phyloP scores from a whole-genome alignment of 208 protist genomes.

The Leishmania braziliensis region DNA sequence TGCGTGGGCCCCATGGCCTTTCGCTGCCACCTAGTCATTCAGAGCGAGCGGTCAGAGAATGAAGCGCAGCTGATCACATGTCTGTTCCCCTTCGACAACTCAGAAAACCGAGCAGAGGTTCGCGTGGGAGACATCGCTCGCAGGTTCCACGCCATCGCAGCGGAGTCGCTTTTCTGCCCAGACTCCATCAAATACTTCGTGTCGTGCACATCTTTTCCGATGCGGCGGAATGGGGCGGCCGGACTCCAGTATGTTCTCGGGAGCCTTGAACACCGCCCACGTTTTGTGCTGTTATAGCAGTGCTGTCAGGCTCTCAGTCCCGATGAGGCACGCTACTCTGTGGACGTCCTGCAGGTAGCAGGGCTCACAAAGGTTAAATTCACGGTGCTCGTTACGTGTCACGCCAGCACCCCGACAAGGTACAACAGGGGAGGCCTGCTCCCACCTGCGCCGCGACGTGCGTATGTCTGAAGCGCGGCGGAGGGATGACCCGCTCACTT shows the following conservation, averaged over 20 bases:
- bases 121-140: background rate
- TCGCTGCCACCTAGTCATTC: background rate
- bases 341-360: background rate
- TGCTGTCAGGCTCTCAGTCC: background rate
- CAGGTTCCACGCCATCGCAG: background rate
- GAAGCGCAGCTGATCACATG: background rate
- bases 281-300: background rate
- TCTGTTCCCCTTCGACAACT: background rate
- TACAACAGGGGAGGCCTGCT: background rate
- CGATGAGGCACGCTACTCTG: background rate
- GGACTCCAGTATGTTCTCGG: background rate
- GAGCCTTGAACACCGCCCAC: background rate
- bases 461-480: background rate
- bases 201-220: background rate
- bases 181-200: background rate
- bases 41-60: background rate
- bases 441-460: background rate
- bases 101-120: background rate
- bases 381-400: background rate
- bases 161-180: background rate
- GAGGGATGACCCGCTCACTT: too few species aligned
- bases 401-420: background rate
- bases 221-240: background rate
- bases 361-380: background rate
- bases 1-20: too few species aligned